Evolutionary conservation across 352 stramenopile genomes (phyloP).

Genomic region (Globisporangium takayamanum): DNA sequence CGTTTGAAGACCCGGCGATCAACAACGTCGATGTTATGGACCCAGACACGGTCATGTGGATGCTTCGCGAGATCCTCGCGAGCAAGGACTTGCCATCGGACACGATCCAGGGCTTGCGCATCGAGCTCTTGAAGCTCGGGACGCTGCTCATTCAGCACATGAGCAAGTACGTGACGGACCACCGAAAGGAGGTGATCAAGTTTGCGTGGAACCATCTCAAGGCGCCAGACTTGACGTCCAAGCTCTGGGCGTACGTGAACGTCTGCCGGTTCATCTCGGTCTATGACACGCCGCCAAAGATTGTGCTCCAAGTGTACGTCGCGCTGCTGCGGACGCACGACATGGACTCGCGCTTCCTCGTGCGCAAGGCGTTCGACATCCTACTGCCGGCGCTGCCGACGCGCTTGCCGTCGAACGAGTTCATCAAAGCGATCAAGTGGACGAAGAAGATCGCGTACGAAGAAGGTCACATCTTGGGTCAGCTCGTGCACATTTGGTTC

Average conservation of each 20-base stretch:
- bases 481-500: constrained; percentile 98
- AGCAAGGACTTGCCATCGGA: constrained; percentile 76
- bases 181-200: constrained; percentile 97
- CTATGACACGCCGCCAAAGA: constrained; percentile 95
- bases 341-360: constrained; percentile 91
- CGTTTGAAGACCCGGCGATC: constrained; percentile 74
- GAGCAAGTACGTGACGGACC: constrained; percentile 87
- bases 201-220: constrained; percentile 98
- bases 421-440: constrained; percentile 96
- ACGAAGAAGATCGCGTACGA: constrained; percentile 98
- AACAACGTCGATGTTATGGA: constrained; percentile 86
- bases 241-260: constrained; percentile 97
- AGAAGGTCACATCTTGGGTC: constrained; percentile 92
- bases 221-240: constrained; percentile 91
- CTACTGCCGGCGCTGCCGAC: constrained; percentile 90
- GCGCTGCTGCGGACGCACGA: constrained; percentile 93
- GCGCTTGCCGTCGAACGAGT: constrained; percentile 88
- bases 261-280: constrained; percentile 95
- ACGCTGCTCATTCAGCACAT: constrained; percentile 96
- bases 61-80: constrained; percentile 82
- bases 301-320: constrained; percentile 96
- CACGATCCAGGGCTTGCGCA: constrained; percentile 72
- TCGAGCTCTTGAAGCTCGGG: constrained; percentile 92
- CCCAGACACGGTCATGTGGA: constrained; percentile 82
- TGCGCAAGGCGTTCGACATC: constrained; percentile 93